Conservation (phyloP, 2,329 filamentous ascomycete genomes). For the Tolypocladium cylindrosporum region DNA sequence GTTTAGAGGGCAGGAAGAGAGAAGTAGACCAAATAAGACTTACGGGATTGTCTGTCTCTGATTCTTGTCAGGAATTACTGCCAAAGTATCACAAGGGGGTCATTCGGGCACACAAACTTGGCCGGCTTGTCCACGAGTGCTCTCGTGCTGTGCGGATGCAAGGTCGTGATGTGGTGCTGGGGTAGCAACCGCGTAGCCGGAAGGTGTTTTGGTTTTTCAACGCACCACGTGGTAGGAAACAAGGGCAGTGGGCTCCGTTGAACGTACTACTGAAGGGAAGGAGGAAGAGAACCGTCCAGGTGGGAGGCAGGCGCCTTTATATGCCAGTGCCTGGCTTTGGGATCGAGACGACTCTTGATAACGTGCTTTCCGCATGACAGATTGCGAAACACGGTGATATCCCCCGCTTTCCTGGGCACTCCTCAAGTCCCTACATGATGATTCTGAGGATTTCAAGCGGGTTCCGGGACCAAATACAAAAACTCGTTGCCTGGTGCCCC, state of each 20-base stretch:
- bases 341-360: not conserved
- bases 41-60: not conserved
- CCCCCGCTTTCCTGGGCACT: not conserved
- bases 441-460: not conserved
- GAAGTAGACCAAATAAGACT: not conserved
- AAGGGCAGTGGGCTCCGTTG: not conserved
- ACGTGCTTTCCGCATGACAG: not conserved
- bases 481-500: not conserved
- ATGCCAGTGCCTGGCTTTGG: not conserved
- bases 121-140: not conserved
- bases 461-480: not conserved
- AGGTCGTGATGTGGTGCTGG: not conserved
- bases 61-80: not conserved
- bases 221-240: not conserved
- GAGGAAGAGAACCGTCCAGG: not conserved
- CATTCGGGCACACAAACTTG: not conserved
- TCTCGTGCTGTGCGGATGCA: not conserved
- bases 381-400: not conserved
- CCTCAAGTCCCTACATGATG: not conserved
- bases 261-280: not conserved
- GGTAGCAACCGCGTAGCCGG: not conserved
- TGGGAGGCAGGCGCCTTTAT: not conserved
- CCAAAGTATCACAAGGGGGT: not conserved
- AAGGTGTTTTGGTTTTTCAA: not conserved
- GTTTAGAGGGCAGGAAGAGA: not conserved